These are phyloP conservation scores for Metarhizium guizhouense DNA, from an alignment of 2,329 filamentous ascomycete genomes.

Conservation along the genomic window DNA sequence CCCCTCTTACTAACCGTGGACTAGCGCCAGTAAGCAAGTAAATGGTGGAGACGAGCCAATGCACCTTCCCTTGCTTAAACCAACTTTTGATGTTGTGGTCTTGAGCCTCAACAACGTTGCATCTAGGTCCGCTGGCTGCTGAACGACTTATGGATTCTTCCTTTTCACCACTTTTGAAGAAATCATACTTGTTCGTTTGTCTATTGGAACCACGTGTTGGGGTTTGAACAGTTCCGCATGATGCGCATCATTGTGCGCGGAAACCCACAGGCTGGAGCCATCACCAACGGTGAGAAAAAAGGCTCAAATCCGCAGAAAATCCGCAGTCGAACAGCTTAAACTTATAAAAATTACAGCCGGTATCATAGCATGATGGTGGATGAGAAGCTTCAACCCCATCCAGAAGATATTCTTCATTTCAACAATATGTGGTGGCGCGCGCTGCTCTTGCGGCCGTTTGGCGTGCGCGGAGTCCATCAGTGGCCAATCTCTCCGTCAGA, in stretches of 20 bases:
- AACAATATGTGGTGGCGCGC: not conserved
- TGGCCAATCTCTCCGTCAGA: not conserved
- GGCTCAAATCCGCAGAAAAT: too few relatives aligned
- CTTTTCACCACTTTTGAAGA: not conserved
- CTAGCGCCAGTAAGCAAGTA: constrained; percentile 13
- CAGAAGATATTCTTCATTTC: not conserved
- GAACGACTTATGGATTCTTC: not conserved
- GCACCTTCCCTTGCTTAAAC: not conserved
- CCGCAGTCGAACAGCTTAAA: not conserved
- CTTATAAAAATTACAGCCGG: not conserved
- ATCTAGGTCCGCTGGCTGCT: not conserved
- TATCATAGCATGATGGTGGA: not conserved
- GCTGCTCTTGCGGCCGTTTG: not conserved
- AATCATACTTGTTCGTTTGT: not conserved
- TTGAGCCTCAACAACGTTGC: not conserved
- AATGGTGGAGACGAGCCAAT: not conserved
- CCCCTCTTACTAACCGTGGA: constrained; percentile 23
- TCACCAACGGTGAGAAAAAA: too few relatives aligned
- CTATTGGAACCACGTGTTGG: not conserved
- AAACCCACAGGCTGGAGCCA: too few relatives aligned
- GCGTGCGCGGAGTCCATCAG: not conserved
- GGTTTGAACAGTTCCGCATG: not conserved
- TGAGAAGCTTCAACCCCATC: too few relatives aligned
- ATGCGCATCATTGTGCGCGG: not conserved
- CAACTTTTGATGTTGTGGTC: not conserved